Evolutionary conservation across 805 yeast species (phyloP), one percentile per base, ranked within the genome.

Genomic region (Candida glaebosa): DNA sequence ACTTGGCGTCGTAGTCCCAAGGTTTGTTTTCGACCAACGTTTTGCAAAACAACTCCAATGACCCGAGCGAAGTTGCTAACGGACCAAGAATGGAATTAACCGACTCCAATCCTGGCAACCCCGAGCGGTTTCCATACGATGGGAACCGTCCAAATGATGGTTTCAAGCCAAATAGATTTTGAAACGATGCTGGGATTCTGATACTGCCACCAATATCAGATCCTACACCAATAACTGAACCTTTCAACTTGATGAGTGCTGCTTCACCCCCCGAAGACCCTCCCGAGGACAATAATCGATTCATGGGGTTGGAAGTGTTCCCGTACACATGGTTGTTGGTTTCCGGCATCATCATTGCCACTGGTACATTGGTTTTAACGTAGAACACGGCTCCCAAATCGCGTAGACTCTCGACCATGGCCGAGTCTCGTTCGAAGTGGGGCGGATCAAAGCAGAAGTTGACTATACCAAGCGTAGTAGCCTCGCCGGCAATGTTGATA

Each of bases 211-310:
- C 81, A 39, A 75, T 71, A 49, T 77, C 82, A 10, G 75, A 68
- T 12, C 83, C 83, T 35, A 79, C 53, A 16, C 84, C 83, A 25
- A 76, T 38, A 5, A 69, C 64, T n/a, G 76, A 65, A 3, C 79
- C 79, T 39, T 60, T 58, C 41, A 70, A 45, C 1, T 69, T 69
- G 7, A 73, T 50, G 19, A 77, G 51, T 7, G 79, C 75, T 5
- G 74, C 78, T 37, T 75, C 81, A 34, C 81, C 81, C 5, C 80
- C 79, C 10, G 78, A 69, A 7, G 78, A 71, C 0, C 82, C 81
- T 33, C 80, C 79, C 17, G 75, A 57, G n/a, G 74, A 63, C 40
- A 73, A 50, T 16, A 54, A 51, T 31, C 70, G 51, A 47, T 72
- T 73, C 47, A 61, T 53, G 3, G 81, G 76, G 54, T 74, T 76